Evolutionary conservation across 805 yeast genomes (phyloP).

Genomic region (Metschnikowia aberdeeniae): DNA sequence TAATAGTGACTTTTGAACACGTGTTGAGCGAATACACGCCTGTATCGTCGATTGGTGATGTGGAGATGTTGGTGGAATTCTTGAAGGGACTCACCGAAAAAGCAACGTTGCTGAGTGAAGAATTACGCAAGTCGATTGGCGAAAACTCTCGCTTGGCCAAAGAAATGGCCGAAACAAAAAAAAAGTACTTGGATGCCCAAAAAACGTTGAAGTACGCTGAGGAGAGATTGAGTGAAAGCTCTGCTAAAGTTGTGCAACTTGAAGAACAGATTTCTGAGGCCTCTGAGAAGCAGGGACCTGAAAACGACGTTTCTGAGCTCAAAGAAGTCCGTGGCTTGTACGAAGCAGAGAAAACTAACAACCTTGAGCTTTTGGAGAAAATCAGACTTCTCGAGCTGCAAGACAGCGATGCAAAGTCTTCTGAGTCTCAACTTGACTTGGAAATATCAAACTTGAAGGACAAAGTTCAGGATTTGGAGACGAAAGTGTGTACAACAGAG

Average conservation of each 20-base stretch:
- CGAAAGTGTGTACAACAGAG: neutral
- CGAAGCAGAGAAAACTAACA: slow-evolving; percentile 1
- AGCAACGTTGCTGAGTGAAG: slow-evolving; percentile 57
- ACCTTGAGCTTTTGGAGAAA: slow-evolving; percentile 6
- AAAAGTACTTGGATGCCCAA: slow-evolving; percentile 11
- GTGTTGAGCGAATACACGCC: slow-evolving; percentile 80
- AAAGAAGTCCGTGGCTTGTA: slow-evolving; percentile 1
- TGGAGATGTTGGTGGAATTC: slow-evolving; percentile 65
- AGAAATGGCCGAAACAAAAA: slow-evolving; percentile 11
- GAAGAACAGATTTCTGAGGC: neutral
- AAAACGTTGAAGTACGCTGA: slow-evolving; percentile 15
- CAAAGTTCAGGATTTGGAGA: neutral
- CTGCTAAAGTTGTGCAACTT: neutral
- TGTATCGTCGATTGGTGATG: slow-evolving; percentile 66
- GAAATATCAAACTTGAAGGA: neutral
- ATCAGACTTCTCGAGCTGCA: neutral
- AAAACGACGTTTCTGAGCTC: neutral
- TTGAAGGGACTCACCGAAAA: slow-evolving; percentile 60
- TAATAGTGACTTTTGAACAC: slow-evolving; percentile 60
- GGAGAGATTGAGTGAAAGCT: slow-evolving; percentile 12
- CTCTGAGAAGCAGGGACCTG: neutral
- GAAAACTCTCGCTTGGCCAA: slow-evolving; percentile 19
- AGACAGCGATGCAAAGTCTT: too few species aligned
- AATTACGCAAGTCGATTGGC: slow-evolving; percentile 48
- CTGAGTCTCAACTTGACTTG: neutral